Evolutionary conservation across 2,329 filamentous ascomycete species (phyloP), one percentile per base, ranked within the genome.

Genomic region (Xylariaceae sp.): DNA sequence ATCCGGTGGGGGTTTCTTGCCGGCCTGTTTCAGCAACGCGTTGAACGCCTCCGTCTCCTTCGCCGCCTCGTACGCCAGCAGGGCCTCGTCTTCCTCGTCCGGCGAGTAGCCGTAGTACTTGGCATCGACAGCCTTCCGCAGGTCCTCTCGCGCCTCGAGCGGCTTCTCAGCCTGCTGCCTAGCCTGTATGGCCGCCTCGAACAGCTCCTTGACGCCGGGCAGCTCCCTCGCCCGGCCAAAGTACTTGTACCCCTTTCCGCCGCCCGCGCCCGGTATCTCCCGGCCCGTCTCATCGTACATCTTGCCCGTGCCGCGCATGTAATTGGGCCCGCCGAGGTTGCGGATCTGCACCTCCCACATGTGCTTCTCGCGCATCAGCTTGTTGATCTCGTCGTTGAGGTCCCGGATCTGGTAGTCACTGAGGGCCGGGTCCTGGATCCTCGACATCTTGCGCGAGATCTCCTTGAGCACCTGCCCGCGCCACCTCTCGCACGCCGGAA

Each of bases 341-440:
- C 89, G 78, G 53, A 98, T 96, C 66, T 96, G 88, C 53, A 92
- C 79, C 71, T 98, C 92, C 92, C 92, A 98, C 76, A 94, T 89
- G 74, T 94, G 88, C 67, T 98, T 98, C 70, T 98, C 92, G 49
- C 88, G 82, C 87, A 98, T 96, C 47, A 95, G 76, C 68, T 95
- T 94, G 73, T 98, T 98, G 73, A 98, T 94, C 67, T 98, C 92
- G 64, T 98, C 92, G 69, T 98, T 98, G 60, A 98, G 73, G 65
- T 98, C 92, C 57, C 92, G 83, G 63, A 98, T 88, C 71, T 97
- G 92, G 70, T 85, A 97, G 72, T 98, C 92, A 65, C 81, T 88
- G n/a, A 98, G 74, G 32, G 83, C 81, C 7, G 78, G 71, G 55
- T 98, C 92, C 63, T 98, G 92, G 67, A 98, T 97, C 59, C 86